These are phyloP conservation scores for Colletotrichum destructivum DNA, from an alignment of 2,329 filamentous ascomycete genomes.

Conservation along the genomic window DNA sequence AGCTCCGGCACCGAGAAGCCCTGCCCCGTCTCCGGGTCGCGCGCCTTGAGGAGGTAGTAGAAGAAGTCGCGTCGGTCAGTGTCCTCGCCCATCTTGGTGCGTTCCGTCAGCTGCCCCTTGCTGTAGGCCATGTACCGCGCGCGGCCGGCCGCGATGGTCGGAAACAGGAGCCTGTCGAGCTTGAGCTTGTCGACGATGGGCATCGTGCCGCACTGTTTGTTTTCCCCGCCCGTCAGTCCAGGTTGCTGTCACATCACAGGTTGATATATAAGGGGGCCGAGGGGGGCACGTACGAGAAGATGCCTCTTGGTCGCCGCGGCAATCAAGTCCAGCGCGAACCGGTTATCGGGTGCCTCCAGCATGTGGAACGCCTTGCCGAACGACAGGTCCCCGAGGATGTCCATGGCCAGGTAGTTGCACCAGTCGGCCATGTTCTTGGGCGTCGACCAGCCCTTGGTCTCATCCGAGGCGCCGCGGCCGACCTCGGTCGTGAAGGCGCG, in stretches of 20 bases:
- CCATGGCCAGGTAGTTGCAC: constrained; percentile 75
- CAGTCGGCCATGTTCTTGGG: constrained; percentile 75
- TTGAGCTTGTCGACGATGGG: constrained; percentile 76
- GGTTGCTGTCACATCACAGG: no score
- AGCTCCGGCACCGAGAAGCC: constrained; percentile 77
- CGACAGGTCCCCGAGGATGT: constrained; percentile 73
- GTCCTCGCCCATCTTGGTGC: constrained; percentile 76
- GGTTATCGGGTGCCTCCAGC: constrained; percentile 72
- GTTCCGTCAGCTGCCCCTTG: constrained; percentile 75
- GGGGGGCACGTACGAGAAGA: constrained; percentile 69
- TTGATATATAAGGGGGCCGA: no score
- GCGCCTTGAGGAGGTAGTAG: constrained; percentile 80
- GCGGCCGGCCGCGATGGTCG: constrained; percentile 75
- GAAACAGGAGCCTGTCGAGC: constrained; percentile 79
- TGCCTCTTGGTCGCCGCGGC: constrained; percentile 78
- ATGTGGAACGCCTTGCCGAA: constrained; percentile 76
- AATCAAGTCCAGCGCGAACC: constrained; percentile 77
- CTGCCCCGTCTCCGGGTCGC: constrained; percentile 79
- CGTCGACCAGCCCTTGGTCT: constrained; percentile 69
- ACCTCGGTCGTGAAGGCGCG: constrained; percentile 76
- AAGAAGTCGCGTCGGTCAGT: constrained; percentile 82
- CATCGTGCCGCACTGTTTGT: constrained; percentile 76
- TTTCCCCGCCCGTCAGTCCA: no score
- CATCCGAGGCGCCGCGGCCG: constrained; percentile 55
- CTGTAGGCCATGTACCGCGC: constrained; percentile 81